Conservation (phyloP, 1,284 basidiomycete species). For the Microbotryum intermedium region DNA sequence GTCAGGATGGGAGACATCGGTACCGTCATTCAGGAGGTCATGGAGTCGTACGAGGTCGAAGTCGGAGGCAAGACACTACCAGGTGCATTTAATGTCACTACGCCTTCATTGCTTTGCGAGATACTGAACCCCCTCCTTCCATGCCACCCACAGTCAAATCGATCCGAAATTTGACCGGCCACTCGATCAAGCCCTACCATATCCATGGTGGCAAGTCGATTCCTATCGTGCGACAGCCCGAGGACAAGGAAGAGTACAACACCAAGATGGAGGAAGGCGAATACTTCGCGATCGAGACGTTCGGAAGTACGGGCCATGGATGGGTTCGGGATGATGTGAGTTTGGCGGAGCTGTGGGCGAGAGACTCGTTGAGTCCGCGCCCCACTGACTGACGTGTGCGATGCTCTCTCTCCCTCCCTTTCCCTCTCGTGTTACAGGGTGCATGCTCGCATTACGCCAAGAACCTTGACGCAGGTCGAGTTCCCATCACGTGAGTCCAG, state of each 20-base stretch:
- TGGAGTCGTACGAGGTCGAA: slow-evolving; percentile 98
- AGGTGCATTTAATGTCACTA: slow-evolving; percentile 47
- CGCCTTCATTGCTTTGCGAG: neutral
- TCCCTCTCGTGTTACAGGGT: slow-evolving; percentile 48
- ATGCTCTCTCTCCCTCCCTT: slow-evolving; percentile 21
- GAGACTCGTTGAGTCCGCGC: too few species aligned
- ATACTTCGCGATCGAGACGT: slow-evolving; percentile 96
- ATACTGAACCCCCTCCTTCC: neutral
- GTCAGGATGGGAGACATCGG: slow-evolving; percentile 88
- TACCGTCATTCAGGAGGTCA: slow-evolving; percentile 90
- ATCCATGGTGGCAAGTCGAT: slow-evolving; percentile 86
- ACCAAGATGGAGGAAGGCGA: slow-evolving; percentile 99
- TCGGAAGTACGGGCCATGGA: slow-evolving; percentile 92
- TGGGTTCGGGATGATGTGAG: slow-evolving; percentile 75
- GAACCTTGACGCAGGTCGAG: slow-evolving; percentile 50
- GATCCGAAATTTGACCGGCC: slow-evolving; percentile 83
- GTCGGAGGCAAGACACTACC: slow-evolving; percentile 74
- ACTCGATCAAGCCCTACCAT: slow-evolving; percentile 77
- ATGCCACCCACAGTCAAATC: slow-evolving; percentile 64
- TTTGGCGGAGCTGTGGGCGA: slow-evolving; percentile 28
- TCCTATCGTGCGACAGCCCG: slow-evolving; percentile 56
- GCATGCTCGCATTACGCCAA: slow-evolving; percentile 90
- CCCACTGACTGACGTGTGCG: neutral
- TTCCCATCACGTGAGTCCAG: neutral
- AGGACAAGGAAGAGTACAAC: slow-evolving; percentile 49